Evolutionary conservation across 441 rosid species (phyloP).

Genomic region (Gossypium schwendimanii): DNA sequence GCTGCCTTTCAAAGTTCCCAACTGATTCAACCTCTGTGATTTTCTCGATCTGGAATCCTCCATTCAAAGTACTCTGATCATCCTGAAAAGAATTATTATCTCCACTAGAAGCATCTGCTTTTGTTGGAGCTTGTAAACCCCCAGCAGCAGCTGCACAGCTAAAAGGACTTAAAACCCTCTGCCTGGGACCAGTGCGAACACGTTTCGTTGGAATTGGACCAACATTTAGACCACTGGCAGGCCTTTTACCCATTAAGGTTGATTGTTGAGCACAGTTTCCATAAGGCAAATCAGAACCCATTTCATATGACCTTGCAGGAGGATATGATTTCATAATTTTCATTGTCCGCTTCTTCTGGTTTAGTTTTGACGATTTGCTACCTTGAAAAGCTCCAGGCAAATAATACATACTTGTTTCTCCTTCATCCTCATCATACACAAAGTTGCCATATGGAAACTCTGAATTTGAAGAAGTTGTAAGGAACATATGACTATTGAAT

Average conservation of each 20-base stretch:
- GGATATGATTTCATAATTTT: constrained; percentile 32
- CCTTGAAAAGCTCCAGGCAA: constrained; percentile 56
- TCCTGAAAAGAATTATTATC: constrained; percentile 95
- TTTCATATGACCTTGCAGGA: constrained; percentile 55
- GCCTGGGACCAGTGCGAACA: constrained; percentile 88
- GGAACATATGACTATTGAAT: constrained; percentile 17
- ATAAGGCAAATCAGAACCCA: constrained; percentile 51
- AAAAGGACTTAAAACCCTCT: constrained; percentile 61
- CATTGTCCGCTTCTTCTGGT: constrained; percentile 46
- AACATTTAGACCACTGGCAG: constrained; percentile 48
- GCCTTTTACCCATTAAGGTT: constrained; percentile 56
- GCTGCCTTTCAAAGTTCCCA: constrained; percentile 63
- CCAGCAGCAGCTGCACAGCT: constrained; percentile 51
- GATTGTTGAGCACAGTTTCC: constrained; percentile 47
- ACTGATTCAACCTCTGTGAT: constrained; percentile 79
- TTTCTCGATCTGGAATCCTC: constrained; percentile 68
- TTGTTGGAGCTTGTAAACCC: constrained; percentile 41
- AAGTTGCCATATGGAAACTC: constrained; percentile 51
- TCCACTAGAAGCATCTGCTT: constrained; percentile 92
- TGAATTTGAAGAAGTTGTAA: constrained; percentile 31
- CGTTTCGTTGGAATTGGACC: constrained; percentile 86
- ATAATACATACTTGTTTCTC: constrained; percentile 70
- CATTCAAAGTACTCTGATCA: constrained; percentile 77
- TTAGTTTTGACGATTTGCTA: constrained; percentile 42
- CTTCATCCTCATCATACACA: constrained; percentile 79